Conservation (phyloP, 2,329 filamentous ascomycete genomes). For the Trichoderma oligosporum region DNA sequence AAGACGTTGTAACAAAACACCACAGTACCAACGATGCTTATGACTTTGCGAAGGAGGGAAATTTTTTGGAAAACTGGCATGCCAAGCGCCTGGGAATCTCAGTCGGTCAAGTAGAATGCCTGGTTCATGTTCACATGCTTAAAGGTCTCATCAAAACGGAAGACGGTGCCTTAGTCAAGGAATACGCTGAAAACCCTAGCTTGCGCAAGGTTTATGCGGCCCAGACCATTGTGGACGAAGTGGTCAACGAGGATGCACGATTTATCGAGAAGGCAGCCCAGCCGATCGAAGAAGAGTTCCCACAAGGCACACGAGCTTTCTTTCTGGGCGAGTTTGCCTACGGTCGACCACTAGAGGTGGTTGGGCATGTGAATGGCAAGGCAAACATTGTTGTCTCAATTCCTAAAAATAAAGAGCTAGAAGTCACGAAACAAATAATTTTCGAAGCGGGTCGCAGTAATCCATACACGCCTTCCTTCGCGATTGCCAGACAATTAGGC, state of each 20-base stretch:
- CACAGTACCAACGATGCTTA: slow-evolving; percentile 74
- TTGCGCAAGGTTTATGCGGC: slow-evolving; percentile 87
- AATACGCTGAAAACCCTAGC: slow-evolving; percentile 82
- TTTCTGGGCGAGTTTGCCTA: slow-evolving; percentile 94
- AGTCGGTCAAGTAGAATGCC: slow-evolving; percentile 79
- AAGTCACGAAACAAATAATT: slow-evolving; percentile 77
- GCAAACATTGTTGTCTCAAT: slow-evolving; percentile 75
- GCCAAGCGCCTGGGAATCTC: slow-evolving; percentile 87
- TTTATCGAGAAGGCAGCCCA: slow-evolving; percentile 89
- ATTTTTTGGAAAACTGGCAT: slow-evolving; percentile 79
- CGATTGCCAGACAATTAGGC: slow-evolving; percentile 76
- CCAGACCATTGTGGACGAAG: slow-evolving; percentile 84
- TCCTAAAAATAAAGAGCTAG: slow-evolving; percentile 67
- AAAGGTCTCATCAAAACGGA: slow-evolving; percentile 89
- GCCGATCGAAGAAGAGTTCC: slow-evolving; percentile 88
- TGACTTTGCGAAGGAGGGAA: slow-evolving; percentile 79
- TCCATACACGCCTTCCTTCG: slow-evolving; percentile 80
- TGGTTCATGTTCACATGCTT: slow-evolving; percentile 90
- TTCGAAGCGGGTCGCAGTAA: slow-evolving; percentile 63
- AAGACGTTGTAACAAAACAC: slow-evolving; percentile 62
- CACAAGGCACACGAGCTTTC: slow-evolving; percentile 76
- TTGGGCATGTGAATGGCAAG: slow-evolving; percentile 68
- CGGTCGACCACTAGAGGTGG: slow-evolving; percentile 81
- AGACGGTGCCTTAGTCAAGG: slow-evolving; percentile 84
- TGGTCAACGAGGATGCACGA: slow-evolving; percentile 84